A percentile compares a stretch with the other conserved stretches of the same genome.
phyloP scores from a whole-genome alignment of 2,329 filamentous ascomycete species.

The Chaetomiaceae sp. region DNA sequence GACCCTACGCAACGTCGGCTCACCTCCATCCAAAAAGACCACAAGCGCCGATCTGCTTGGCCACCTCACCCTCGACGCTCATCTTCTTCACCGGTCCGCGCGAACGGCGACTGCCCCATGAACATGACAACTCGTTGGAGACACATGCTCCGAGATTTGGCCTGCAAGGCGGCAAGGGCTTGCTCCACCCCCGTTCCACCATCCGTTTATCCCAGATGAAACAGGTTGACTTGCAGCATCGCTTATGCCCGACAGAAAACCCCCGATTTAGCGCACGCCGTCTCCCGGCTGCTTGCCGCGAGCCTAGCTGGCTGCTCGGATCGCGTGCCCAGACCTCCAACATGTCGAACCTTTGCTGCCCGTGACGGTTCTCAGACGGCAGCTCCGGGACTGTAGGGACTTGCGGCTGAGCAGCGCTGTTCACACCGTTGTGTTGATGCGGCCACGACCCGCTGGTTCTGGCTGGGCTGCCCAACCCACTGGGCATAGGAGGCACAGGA shows the following conservation, averaged over 20 bases:
- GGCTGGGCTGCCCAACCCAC: background rate
- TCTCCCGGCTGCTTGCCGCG: background rate
- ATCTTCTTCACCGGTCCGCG: slow-evolving; percentile 1
- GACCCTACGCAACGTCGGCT: background rate
- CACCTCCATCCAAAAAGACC: background rate
- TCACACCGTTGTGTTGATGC: background rate
- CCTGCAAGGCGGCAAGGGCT: slow-evolving; percentile 22
- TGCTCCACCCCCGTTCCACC: slow-evolving; percentile 22
- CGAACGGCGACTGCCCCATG: slow-evolving; percentile 7
- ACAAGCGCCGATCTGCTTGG: slow-evolving; percentile 6
- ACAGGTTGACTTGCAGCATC: slow-evolving; percentile 26
- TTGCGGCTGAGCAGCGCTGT: background rate
- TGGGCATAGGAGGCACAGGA: too few species aligned
- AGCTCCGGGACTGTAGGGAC: background rate
- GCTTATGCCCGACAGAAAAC: slow-evolving; percentile 25
- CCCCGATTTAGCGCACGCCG: slow-evolving; percentile 11
- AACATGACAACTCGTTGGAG: too few species aligned
- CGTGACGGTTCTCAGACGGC: background rate
- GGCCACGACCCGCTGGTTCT: background rate
- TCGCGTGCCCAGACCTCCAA: slow-evolving; percentile 1
- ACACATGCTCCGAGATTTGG: slow-evolving; percentile 11
- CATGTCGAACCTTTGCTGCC: background rate
- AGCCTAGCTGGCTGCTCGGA: background rate
- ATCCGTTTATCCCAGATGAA: slow-evolving; percentile 28
- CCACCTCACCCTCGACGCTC: background rate